A percentile compares a stretch with the other conserved stretches of the same genome.
Evolutionary conservation across 805 yeast species (phyloP).

Genomic region (Henningerozyma blattae): DNA sequence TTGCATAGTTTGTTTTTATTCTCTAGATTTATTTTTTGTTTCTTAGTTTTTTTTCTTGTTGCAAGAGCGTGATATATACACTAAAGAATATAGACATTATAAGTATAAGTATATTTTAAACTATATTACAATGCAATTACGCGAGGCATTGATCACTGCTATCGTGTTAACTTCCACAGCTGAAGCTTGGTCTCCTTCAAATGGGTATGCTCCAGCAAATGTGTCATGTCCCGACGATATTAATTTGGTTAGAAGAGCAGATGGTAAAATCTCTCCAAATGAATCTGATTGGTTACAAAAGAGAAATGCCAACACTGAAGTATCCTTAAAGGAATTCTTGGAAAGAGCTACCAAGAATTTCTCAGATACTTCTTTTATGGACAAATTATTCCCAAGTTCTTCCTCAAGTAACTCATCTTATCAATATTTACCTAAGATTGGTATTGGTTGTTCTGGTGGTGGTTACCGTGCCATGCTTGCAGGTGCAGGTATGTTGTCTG

Average conservation of each 20-base stretch:
- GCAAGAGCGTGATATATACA: no score
- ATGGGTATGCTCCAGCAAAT: conserved; percentile 47
- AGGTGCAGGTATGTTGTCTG: conserved; percentile 78
- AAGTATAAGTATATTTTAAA: no score
- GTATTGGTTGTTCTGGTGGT: conserved; percentile 67
- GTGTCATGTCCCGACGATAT: conserved; percentile 38
- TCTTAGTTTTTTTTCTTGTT: no score
- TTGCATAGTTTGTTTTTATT: not conserved
- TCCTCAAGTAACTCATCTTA: conserved; percentile 8
- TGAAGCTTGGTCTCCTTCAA: conserved; percentile 29
- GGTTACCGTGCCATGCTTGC: conserved; percentile 81
- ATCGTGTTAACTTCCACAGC: conserved; percentile 3
- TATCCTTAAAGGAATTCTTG: conserved; percentile 34
- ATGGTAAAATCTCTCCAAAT: conserved; percentile 26
- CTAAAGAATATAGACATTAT: no score
- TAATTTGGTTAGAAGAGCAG: conserved; percentile 35
- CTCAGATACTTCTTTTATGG: conserved; percentile 8
- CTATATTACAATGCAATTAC: conserved; percentile 6
- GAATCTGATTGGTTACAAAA: conserved; percentile 41
- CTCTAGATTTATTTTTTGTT: no score
- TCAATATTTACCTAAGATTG: conserved; percentile 30
- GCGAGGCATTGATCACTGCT: conserved; percentile 2
- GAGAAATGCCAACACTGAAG: conserved; percentile 33
- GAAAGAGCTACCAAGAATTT: conserved; percentile 25
- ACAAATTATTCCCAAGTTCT: conserved; percentile 11